Evolutionary conservation across 2,329 filamentous ascomycete genomes (phyloP).

Genomic region (Neospermospora avenae): DNA sequence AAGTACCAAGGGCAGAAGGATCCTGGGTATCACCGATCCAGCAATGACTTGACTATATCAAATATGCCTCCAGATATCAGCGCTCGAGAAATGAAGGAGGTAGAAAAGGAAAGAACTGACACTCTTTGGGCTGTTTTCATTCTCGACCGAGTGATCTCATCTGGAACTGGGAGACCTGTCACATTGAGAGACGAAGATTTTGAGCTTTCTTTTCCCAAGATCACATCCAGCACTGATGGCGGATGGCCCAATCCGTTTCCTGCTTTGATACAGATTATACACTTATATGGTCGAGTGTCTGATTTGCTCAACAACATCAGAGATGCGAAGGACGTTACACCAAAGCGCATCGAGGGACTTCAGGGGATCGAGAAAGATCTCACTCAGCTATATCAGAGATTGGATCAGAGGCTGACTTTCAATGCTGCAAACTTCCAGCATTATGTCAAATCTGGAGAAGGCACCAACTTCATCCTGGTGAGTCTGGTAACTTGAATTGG

Average conservation of each 20-base stretch:
- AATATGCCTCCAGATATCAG: constrained; percentile 36
- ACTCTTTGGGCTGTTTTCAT: constrained; percentile 92
- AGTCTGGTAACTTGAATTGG: constrained; percentile 73
- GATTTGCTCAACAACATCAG: constrained; percentile 82
- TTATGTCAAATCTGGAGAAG: constrained; percentile 76
- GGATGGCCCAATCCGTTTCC: constrained; percentile 78
- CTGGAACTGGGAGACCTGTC: constrained; percentile 78
- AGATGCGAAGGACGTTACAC: constrained; percentile 68
- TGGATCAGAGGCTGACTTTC: constrained; percentile 75
- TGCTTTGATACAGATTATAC: constrained; percentile 76
- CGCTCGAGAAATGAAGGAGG: constrained; percentile 56
- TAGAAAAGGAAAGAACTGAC: constrained; percentile 79
- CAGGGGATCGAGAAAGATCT: constrained; percentile 77
- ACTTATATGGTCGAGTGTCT: constrained; percentile 80
- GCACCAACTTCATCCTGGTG: constrained; percentile 80
- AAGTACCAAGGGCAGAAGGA: constrained; percentile 47
- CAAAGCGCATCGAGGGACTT: constrained; percentile 69
- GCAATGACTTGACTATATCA: constrained; percentile 41
- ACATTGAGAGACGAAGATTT: constrained; percentile 83
- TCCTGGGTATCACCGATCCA: constrained; percentile 36
- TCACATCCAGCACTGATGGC: constrained; percentile 50
- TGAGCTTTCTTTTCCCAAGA: constrained; percentile 66
- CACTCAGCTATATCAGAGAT: constrained; percentile 67
- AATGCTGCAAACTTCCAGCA: constrained; percentile 83
- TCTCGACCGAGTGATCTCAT: constrained; percentile 82